These are phyloP conservation scores for Mycena venus DNA, from an alignment of 768 basidiomycete species.

Conservation along the genomic window DNA sequence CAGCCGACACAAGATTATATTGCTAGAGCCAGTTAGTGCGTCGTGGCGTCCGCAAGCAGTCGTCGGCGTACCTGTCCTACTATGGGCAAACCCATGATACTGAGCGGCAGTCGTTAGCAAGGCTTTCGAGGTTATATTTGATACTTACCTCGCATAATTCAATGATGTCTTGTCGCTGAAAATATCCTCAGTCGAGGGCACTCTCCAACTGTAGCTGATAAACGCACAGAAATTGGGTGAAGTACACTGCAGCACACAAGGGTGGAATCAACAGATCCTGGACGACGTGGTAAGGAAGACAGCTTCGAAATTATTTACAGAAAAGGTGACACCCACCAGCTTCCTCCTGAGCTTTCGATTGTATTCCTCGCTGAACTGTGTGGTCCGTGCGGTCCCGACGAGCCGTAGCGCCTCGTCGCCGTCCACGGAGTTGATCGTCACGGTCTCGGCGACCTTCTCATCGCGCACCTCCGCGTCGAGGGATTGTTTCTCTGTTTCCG, in stretches of 20 bases:
- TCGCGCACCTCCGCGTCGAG: conserved; percentile 38
- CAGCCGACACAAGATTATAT: conserved; percentile 74
- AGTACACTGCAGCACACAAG: conserved; percentile 74
- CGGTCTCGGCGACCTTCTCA: conserved; percentile 46
- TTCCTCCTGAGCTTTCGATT: conserved; percentile 70
- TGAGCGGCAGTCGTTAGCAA: conserved; percentile 33
- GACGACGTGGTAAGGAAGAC: background rate
- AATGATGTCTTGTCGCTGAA: conserved; percentile 76
- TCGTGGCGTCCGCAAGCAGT: background rate
- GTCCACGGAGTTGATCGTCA: conserved; percentile 52
- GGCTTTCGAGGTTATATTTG: background rate
- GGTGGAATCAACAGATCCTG: conserved; percentile 68
- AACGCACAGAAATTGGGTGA: conserved; percentile 73
- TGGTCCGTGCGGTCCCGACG: conserved; percentile 65
- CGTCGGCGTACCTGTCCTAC: conserved; percentile 61
- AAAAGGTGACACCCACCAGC: conserved; percentile 52
- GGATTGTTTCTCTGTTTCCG: conserved; percentile 26
- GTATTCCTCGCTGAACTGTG: conserved; percentile 72
- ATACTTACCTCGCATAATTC: conserved; percentile 80
- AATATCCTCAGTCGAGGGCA: background rate
- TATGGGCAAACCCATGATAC: conserved; percentile 78
- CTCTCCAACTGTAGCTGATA: background rate
- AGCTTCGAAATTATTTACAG: background rate
- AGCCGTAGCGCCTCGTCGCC: conserved; percentile 75
- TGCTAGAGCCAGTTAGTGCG: conserved; percentile 48